These are phyloP conservation scores for Stromatinia cepivora DNA, from an alignment of 2,329 filamentous ascomycete species.

Conservation along the genomic window DNA sequence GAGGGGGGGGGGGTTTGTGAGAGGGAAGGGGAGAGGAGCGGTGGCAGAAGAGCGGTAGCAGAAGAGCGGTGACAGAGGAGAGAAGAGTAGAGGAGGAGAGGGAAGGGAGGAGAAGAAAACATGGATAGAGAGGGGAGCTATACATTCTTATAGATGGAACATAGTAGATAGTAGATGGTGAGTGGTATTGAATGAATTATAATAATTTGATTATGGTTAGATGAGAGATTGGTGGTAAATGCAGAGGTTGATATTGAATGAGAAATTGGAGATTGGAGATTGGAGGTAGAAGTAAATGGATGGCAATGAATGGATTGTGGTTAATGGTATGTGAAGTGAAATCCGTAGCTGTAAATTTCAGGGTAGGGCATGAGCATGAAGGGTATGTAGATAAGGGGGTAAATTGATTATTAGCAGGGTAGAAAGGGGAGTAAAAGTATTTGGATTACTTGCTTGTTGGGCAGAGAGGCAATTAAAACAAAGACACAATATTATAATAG, in stretches of 20 bases:
- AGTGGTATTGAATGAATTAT: not conserved
- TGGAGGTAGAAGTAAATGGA: not conserved
- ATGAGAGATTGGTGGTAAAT: not conserved
- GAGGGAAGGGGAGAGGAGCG: not conserved
- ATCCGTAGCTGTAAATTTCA: no score
- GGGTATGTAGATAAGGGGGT: not conserved
- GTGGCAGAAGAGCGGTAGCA: not conserved
- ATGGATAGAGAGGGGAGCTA: no score
- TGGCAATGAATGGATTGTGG: not conserved
- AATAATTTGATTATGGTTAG: not conserved
- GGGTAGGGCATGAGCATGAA: not conserved
- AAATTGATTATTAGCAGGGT: no score
- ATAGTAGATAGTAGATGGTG: not conserved
- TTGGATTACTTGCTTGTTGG: no score
- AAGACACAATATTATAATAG: no score
- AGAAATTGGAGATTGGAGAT: no score
- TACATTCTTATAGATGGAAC: not conserved
- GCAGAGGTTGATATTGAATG: no score
- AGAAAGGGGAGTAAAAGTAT: no score
- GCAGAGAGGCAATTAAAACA: no score
- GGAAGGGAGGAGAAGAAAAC: no score
- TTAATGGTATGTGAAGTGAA: not conserved
- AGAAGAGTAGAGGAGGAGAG: not conserved
- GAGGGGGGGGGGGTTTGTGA: fast-evolving
- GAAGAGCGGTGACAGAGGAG: not conserved